These are phyloP conservation scores for Nasturtium officinale DNA, from an alignment of 345 rosid species.

Conservation along the genomic window DNA sequence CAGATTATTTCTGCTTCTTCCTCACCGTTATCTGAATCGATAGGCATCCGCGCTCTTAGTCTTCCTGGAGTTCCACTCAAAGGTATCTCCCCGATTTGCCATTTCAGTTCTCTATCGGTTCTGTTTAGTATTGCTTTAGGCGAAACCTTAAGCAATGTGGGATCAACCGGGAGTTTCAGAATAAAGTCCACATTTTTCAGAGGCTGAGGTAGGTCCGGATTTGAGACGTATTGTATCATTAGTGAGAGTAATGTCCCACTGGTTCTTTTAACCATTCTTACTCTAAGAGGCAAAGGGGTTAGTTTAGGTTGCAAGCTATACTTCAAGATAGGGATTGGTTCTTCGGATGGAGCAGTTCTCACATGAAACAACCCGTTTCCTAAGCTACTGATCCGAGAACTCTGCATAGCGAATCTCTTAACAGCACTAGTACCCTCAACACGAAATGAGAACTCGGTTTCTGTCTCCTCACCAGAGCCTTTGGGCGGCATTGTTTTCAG, in stretches of 20 bases:
- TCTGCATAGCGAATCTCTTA: slow-evolving; percentile 81
- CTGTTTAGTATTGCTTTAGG: slow-evolving; percentile 91
- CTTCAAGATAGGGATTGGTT: slow-evolving; percentile 84
- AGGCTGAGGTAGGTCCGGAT: slow-evolving; percentile 74
- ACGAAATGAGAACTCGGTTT: slow-evolving; percentile 88
- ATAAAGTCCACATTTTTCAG: slow-evolving; percentile 72
- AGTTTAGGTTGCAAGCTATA: slow-evolving; percentile 84
- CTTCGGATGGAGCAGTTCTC: slow-evolving; percentile 86
- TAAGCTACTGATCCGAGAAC: slow-evolving; percentile 75
- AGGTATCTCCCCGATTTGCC: slow-evolving; percentile 89
- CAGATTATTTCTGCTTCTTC: slow-evolving; percentile 79
- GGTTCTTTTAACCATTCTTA: slow-evolving; percentile 73
- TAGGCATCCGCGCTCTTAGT: slow-evolving; percentile 87
- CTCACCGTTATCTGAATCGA: slow-evolving; percentile 70
- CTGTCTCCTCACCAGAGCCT: slow-evolving; percentile 73
- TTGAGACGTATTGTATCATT: slow-evolving; percentile 94
- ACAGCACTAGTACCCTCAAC: slow-evolving; percentile 71
- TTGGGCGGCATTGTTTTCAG: slow-evolving; percentile 80
- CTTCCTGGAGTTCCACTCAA: slow-evolving; percentile 68
- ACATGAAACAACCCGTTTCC: slow-evolving; percentile 91
- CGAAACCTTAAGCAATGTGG: slow-evolving; percentile 86
- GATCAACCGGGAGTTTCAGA: slow-evolving; percentile 92
- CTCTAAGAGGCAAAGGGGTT: slow-evolving; percentile 89
- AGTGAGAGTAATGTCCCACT: slow-evolving; percentile 95
- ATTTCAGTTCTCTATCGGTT: slow-evolving; percentile 82